A percentile compares a stretch with the other conserved stretches of the same genome.
phyloP scores from a whole-genome alignment of 495 filamentous ascomycete species.

The Physcia stellaris region DNA sequence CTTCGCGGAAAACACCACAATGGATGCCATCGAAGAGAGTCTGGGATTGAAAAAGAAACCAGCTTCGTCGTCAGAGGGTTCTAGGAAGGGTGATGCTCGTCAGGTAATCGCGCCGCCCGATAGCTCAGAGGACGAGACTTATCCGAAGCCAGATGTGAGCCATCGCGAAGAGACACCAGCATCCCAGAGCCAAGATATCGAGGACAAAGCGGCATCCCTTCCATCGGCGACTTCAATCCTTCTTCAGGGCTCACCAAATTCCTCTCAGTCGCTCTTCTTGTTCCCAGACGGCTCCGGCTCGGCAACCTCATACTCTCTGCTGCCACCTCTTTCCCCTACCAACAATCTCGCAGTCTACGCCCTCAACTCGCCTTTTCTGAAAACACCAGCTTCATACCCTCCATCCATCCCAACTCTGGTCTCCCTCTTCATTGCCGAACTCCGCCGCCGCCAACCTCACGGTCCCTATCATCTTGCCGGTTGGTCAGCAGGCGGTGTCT shows the following conservation, averaged over 20 bases:
- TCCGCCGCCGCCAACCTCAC: slow-evolving; percentile 56
- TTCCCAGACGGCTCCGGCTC: slow-evolving; percentile 24
- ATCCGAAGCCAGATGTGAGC: not conserved
- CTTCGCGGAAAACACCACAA: slow-evolving; percentile 26
- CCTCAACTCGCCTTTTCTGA: slow-evolving; percentile 55
- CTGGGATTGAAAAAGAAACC: too few species aligned
- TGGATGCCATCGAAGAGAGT: slow-evolving; percentile 32
- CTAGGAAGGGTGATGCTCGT: not conserved
- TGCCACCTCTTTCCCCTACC: slow-evolving; percentile 34
- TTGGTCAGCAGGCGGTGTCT: slow-evolving; percentile 79
- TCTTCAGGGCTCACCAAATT: slow-evolving; percentile 20
- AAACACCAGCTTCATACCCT: slow-evolving; percentile 36
- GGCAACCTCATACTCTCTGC: slow-evolving; percentile 37
- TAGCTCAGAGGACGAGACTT: too few species aligned
- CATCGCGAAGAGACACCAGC: not conserved
- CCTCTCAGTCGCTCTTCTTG: slow-evolving; percentile 20
- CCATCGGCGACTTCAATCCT: slow-evolving; percentile 15
- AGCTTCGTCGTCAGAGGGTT: slow-evolving; percentile 10
- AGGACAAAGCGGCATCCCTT: too few species aligned
- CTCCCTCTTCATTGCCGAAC: slow-evolving; percentile 43
- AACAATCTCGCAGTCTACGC: slow-evolving; percentile 43
- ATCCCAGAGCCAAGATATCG: too few species aligned
- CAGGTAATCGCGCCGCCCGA: not conserved
- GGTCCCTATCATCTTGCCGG: slow-evolving; percentile 55
- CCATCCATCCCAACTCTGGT: slow-evolving; percentile 41